A percentile compares a stretch with the other conserved stretches of the same genome.
Evolutionary conservation across 345 rosid genomes (phyloP).

Genomic region (Rhizophora apiculata): DNA sequence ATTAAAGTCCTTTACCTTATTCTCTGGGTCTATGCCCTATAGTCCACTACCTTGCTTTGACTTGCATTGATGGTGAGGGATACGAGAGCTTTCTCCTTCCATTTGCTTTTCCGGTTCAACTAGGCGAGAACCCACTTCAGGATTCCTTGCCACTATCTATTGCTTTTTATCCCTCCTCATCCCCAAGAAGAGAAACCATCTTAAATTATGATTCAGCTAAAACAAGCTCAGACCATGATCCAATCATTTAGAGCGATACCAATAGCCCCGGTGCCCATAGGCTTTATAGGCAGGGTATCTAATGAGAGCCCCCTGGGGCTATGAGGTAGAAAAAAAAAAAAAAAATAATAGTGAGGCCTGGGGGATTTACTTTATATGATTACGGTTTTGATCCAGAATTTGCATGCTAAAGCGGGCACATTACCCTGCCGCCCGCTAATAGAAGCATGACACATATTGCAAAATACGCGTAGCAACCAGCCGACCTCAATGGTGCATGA

Average conservation of each 20-base stretch:
- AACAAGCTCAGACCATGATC: background rate
- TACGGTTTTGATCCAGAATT: constrained; percentile 23
- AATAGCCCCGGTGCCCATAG: constrained; percentile 24
- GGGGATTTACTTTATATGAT: constrained; percentile 15
- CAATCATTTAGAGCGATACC: constrained; percentile 17
- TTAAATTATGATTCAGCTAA: background rate
- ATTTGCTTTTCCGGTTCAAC: background rate
- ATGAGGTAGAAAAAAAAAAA: background rate
- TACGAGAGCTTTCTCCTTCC: background rate
- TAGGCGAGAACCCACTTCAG: background rate
- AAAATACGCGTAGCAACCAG: constrained; percentile 3
- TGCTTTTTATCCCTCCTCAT: constrained; percentile 5
- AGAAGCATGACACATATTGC: constrained; percentile 15
- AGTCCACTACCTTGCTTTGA: background rate
- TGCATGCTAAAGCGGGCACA: constrained; percentile 5
- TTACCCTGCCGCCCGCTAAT: constrained; percentile 16
- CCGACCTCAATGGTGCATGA: constrained; percentile 9
- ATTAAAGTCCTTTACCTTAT: background rate
- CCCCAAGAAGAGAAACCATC: background rate
- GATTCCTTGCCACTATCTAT: background rate
- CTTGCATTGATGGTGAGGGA: constrained; percentile 16
- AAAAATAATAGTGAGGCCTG: background rate
- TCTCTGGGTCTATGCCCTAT: background rate
- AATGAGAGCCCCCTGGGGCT: background rate
- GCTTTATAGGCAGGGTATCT: constrained; percentile 17